Percentiles rank a stretch among this genome's conserved stretches.
Conservation (phyloP, 2,329 filamentous ascomycete species). For the Penicillium sclerotiorum region DNA sequence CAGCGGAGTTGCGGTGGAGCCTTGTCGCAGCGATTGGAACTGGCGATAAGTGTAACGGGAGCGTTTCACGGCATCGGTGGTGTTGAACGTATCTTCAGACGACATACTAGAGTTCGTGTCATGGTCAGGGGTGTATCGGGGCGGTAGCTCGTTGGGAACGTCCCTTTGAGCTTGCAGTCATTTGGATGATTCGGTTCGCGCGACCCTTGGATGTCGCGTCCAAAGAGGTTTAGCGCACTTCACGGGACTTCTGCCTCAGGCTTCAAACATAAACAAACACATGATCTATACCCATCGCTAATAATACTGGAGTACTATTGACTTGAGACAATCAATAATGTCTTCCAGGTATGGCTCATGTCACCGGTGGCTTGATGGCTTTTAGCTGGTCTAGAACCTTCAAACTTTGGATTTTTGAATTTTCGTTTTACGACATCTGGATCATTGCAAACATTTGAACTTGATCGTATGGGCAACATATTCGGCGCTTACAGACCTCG, state of each 20-base stretch:
- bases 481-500: not conserved
- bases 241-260: conserved; percentile 21
- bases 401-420: not conserved
- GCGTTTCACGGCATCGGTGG: conserved; percentile 33
- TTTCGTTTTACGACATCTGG: not conserved
- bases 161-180: not conserved
- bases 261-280: conserved; percentile 5
- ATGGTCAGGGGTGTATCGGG: conserved; percentile 17
- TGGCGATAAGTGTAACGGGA: conserved; percentile 87
- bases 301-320: too few species aligned
- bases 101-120: conserved; percentile 48
- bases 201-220: conserved; percentile 8
- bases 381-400: not conserved
- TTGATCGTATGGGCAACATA: too few species aligned
- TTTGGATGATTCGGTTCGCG: not conserved
- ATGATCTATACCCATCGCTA: not conserved
- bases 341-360: too few species aligned
- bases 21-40: conserved; percentile 72
- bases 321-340: not conserved
- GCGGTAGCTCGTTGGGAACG: not conserved
- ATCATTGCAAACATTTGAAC: too few species aligned
- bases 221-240: conserved; percentile 16
- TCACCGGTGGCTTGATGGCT: not conserved
- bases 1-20: conserved; percentile 72
- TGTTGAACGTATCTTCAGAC: conserved; percentile 47